phyloP scores from a whole-genome alignment of 1,284 basidiomycete species.

The Kalmanozyma brasiliensis region DNA sequence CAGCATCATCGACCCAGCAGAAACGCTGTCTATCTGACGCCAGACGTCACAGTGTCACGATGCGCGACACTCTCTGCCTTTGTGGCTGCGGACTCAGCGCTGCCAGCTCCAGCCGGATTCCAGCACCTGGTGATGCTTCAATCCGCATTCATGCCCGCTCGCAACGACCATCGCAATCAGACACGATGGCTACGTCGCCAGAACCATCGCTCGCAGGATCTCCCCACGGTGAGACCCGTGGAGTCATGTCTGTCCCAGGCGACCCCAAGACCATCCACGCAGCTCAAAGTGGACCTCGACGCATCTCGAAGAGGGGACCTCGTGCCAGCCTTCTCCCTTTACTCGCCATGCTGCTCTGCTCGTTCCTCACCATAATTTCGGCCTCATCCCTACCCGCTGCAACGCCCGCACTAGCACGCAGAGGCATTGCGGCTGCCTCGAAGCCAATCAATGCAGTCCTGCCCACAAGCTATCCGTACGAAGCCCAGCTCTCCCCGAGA shows the following conservation, averaged over 20 bases:
- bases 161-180: too few relatives aligned
- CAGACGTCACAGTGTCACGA: not conserved
- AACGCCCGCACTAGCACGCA: conserved; percentile 1
- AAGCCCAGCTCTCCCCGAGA: too few relatives aligned
- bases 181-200: too few relatives aligned
- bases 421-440: not conserved
- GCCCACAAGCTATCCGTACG: conserved; percentile 8
- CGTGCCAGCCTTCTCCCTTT: conserved; percentile 4
- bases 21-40: too few relatives aligned
- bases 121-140: not conserved
- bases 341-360: conserved; percentile 4
- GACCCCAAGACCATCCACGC: too few relatives aligned
- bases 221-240: too few relatives aligned
- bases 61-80: conserved; percentile 20
- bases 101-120: conserved; percentile 25
- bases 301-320: not conserved
- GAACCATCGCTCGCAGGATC: too few relatives aligned
- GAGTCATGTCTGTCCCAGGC: too few relatives aligned
- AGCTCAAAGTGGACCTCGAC: too few relatives aligned
- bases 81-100: conserved; percentile 34
- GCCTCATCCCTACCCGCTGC: conserved; percentile 7
- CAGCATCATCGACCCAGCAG: too few relatives aligned
- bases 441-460: not conserved
- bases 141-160: too few relatives aligned
- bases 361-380: conserved; percentile 1